Base-by-base conservation (phyloP, 2,329 filamentous ascomycete genomes). In the Coniochaeta hoffmannii region DNA sequence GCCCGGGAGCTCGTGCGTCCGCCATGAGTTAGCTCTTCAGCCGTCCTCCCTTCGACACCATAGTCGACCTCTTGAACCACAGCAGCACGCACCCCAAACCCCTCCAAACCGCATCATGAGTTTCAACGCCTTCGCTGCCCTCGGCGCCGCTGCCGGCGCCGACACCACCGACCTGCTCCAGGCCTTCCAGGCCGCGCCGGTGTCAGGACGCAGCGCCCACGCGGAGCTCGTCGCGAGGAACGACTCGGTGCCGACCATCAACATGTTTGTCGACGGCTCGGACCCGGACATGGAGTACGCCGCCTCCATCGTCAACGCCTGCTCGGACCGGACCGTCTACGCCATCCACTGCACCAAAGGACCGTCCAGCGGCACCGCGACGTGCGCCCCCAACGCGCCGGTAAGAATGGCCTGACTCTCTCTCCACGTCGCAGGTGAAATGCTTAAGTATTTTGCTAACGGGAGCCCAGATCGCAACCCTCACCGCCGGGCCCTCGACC, bases 291-390 rank as follows among this genome's bases (percentile, higher is more conserved):
- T 30, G 28, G n/a, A 54, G 17, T 57, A 51, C 24, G 56, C 38
- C 38, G 56, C 49, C 38, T 55, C 53, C 38, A 55, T 57, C 50
- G 32, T 57, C 30, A 26, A 53, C 26, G 56, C 49, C 1, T 57
- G 56, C 50, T 30, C 4, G 12, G 53, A 36, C 36, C 26, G 26
- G n/a, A 57, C 56, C 24, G 50, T 54, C 46, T 57, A 53, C 24
- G 56, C 56, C 36, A 38, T 57, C 36, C 56, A 35, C 34, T 57
- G 56, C 53, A 55, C 56, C 3, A 50, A 17, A 19, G 41, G 19
- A n/a, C 17, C 41, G 26, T 14, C 2, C 38, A 4, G 32, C 15
- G 34, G 26, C 36, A 32, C 24, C 15, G 26, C 9, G 17, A 41
- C 15, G 3, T 57, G 56, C 38, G 36, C 35, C 12, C n/a, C 46